Conservation (phyloP, 1,284 basidiomycete species). For the Uromyces viciae-fabae region DNA sequence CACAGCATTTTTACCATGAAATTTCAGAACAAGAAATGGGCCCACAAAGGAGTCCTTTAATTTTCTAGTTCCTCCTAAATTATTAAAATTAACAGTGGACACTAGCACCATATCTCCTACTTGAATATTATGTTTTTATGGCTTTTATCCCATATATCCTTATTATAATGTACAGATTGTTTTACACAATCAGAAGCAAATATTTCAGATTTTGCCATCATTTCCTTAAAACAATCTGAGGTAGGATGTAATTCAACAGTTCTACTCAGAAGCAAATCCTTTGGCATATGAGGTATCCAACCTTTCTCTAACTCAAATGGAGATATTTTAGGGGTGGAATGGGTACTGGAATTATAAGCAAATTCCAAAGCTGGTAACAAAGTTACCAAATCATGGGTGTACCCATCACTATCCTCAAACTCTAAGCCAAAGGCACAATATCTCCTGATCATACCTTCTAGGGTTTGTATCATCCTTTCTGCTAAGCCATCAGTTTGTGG, state of each 20-base stretch:
- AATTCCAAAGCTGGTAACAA: not conserved
- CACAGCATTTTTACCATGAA: not conserved
- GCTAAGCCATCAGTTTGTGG: slow-evolving; percentile 10
- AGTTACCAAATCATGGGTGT: not conserved
- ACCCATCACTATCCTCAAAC: not conserved
- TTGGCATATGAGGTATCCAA: not conserved
- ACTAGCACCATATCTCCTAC: not conserved
- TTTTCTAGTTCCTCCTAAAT: not conserved
- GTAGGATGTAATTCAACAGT: not conserved
- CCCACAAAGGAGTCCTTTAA: not conserved
- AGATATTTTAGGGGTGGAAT: not conserved
- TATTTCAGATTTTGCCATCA: not conserved
- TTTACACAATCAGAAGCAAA: not conserved
- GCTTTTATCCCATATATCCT: not conserved
- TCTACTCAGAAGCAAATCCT: not conserved
- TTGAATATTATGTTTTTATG: not conserved
- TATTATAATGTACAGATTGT: not conserved
- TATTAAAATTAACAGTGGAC: not conserved
- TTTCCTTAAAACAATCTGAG: not conserved
- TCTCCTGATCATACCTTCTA: not conserved
- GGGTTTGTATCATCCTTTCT: not conserved
- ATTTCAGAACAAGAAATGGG: not conserved
- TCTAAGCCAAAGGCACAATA: not conserved
- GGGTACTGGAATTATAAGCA: not conserved
- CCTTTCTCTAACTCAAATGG: not conserved